A percentile compares a stretch with the other conserved stretches of the same genome.
Evolutionary conservation across 495 filamentous ascomycete species (phyloP).

Genomic region (Oidiodendron maius): DNA sequence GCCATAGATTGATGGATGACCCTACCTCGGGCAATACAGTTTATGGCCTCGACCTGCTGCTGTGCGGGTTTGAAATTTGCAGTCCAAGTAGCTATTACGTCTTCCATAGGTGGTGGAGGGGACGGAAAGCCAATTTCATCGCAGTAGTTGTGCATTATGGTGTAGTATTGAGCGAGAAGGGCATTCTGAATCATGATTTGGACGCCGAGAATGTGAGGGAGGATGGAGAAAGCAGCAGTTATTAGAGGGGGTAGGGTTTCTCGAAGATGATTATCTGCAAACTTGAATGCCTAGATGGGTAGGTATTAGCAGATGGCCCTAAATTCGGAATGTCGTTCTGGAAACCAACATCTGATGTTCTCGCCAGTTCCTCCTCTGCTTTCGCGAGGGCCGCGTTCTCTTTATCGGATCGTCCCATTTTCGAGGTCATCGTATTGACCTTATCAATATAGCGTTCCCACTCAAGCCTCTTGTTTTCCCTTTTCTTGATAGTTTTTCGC

Average conservation of each 20-base stretch:
- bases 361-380: slow-evolving; percentile 69
- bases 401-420: slow-evolving; percentile 63
- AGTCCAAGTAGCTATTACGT: slow-evolving; percentile 68
- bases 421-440: slow-evolving; percentile 64
- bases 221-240: slow-evolving; percentile 65
- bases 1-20: slow-evolving; percentile 46
- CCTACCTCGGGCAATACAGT: slow-evolving; percentile 67
- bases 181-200: slow-evolving; percentile 80
- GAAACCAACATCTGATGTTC: slow-evolving; percentile 49
- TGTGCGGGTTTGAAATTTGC: slow-evolving; percentile 57
- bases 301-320: too few species aligned
- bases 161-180: slow-evolving; percentile 80
- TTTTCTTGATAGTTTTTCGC: slow-evolving; percentile 87
- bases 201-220: slow-evolving; percentile 67
- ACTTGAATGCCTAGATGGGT: slow-evolving; percentile 64
- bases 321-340: too few species aligned
- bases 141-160: slow-evolving; percentile 72
- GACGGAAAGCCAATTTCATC: slow-evolving; percentile 64
- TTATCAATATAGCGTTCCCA: slow-evolving; percentile 77
- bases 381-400: slow-evolving; percentile 74
- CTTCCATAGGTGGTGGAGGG: slow-evolving; percentile 66
- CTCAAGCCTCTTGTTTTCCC: slow-evolving; percentile 85
- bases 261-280: slow-evolving; percentile 76
- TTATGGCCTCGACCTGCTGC: slow-evolving; percentile 67
- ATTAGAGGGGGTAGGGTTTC: slow-evolving; percentile 71